phyloP scores from a whole-genome alignment of 2,329 filamentous ascomycete genomes.

The Pseudocercospora cruenta region DNA sequence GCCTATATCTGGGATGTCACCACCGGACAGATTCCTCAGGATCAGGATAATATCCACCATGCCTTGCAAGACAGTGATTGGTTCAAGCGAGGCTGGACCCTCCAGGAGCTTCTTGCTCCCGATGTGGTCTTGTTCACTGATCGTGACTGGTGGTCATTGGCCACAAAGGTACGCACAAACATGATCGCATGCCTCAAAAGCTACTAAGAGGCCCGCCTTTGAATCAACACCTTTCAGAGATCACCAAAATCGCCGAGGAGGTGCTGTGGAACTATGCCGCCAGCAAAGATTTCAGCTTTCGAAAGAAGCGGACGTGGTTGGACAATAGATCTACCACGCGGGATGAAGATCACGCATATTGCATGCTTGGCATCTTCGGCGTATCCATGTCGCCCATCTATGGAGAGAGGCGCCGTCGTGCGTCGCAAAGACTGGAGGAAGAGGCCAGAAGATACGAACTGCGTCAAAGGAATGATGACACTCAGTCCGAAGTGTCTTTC shows the following conservation, averaged over 20 bases:
- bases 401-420: slow-evolving; percentile 18
- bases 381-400: slow-evolving; percentile 19
- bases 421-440: slow-evolving; percentile 16
- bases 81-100: slow-evolving; percentile 11
- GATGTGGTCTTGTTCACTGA: slow-evolving; percentile 13
- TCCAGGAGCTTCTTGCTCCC: slow-evolving; percentile 21
- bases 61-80: slow-evolving; percentile 12
- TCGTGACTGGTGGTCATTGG: slow-evolving; percentile 17
- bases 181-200: not conserved
- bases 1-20: slow-evolving; percentile 24
- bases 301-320: slow-evolving; percentile 20
- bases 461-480: not conserved
- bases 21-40: not conserved
- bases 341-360: slow-evolving; percentile 25
- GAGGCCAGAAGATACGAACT: not conserved
- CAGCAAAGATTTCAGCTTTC: slow-evolving; percentile 7
- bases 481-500: not conserved
- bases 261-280: slow-evolving; percentile 15
- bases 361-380: slow-evolving; percentile 23
- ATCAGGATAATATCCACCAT: not conserved
- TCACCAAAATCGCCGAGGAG: slow-evolving; percentile 17
- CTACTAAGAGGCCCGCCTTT: not conserved
- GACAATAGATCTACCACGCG: slow-evolving; percentile 16
- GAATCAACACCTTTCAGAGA: slow-evolving; percentile 9
- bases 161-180: slow-evolving; percentile 10